Conservation (phyloP, 2,329 filamentous ascomycete species). For the Paraconiothyrium sp. region DNA sequence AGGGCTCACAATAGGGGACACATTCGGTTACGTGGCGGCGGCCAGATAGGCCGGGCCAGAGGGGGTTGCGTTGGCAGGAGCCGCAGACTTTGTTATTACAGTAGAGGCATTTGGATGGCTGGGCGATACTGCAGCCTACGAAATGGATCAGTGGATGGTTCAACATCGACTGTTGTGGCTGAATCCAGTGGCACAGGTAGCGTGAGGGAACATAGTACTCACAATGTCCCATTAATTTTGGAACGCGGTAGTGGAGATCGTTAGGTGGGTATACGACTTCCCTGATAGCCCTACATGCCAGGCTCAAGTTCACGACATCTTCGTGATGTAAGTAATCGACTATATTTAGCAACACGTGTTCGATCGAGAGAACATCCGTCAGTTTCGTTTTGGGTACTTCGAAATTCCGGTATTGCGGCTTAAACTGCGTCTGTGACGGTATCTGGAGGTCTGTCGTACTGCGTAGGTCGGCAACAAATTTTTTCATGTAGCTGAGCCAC, state of each 20-base stretch:
- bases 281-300: constrained; percentile 22
- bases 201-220: not conserved
- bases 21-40: constrained; percentile 25
- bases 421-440: constrained; percentile 7
- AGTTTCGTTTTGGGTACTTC: constrained; percentile 22
- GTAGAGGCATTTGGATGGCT: constrained; percentile 23
- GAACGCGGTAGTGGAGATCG: constrained; percentile 25
- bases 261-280: constrained; percentile 28
- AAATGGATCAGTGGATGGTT: not conserved
- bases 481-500: constrained; percentile 16
- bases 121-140: not conserved
- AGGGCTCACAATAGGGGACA: constrained; percentile 26
- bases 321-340: constrained; percentile 27
- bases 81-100: constrained; percentile 31
- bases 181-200: not conserved
- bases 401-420: constrained; percentile 18
- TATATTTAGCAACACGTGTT: constrained; percentile 30
- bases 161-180: not conserved
- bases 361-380: constrained; percentile 27
- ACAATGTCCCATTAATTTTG: constrained; percentile 24
- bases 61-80: constrained; percentile 1
- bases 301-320: constrained; percentile 30
- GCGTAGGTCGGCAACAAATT: constrained; percentile 10
- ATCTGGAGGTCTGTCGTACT: constrained; percentile 7
- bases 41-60: constrained; percentile 22